These are phyloP conservation scores for Ogataea neopini DNA, from an alignment of 805 yeast species.

Conservation along the genomic window DNA sequence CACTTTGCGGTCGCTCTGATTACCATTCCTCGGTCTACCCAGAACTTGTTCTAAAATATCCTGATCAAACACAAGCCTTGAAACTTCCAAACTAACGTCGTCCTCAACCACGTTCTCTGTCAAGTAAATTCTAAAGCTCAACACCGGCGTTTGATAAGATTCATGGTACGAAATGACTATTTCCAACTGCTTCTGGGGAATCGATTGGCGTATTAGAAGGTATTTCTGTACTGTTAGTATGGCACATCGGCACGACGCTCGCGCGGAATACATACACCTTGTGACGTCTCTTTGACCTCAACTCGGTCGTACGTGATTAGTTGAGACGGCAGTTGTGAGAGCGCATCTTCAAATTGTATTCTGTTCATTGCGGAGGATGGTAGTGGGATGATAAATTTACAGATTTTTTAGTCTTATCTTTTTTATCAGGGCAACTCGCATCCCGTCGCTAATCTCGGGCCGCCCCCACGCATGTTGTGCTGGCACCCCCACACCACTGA, in stretches of 20 bases:
- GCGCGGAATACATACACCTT: too few relatives aligned
- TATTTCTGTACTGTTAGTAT: too few relatives aligned
- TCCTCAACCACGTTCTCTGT: background rate
- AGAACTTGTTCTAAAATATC: slow-evolving; percentile 3
- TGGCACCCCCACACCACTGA: too few relatives aligned
- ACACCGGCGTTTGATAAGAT: slow-evolving; percentile 18
- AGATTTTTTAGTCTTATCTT: background rate
- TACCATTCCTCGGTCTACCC: background rate
- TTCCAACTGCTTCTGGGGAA: slow-evolving; percentile 3
- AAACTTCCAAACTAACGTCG: slow-evolving; percentile 9
- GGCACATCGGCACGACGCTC: too few relatives aligned
- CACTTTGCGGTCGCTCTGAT: background rate
- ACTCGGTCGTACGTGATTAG: background rate
- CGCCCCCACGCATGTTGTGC: too few relatives aligned
- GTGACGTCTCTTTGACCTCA: background rate
- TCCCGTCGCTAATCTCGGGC: too few relatives aligned
- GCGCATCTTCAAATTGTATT: background rate
- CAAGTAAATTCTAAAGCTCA: slow-evolving; percentile 18
- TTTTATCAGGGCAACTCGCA: too few relatives aligned
- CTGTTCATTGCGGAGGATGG: background rate
- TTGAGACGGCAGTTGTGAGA: background rate
- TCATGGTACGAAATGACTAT: slow-evolving; percentile 14
- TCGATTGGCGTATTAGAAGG: background rate
- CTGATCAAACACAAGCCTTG: slow-evolving; percentile 17
- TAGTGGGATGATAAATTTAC: background rate